Base-by-base conservation (phyloP, 305 asterid species). In the Lippia alba region DNA sequence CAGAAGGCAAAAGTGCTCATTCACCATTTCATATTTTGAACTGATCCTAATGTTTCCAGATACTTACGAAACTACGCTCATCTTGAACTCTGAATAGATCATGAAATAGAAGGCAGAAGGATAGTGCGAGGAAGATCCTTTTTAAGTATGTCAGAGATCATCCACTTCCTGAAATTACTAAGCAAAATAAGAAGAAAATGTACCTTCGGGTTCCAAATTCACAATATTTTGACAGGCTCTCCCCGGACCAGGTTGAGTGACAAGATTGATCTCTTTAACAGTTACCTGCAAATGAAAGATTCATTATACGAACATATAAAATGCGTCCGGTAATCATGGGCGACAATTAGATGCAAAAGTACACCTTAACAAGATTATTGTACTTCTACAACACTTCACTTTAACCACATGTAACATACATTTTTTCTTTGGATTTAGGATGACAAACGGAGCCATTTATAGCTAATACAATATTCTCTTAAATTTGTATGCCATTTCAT, bases 251-350 rank as follows among this genome's bases (percentile, higher is more conserved):
- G 30, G 56, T 75, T 74, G 81, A 64, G 85, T 69, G 36, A 89
- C 88, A 64, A 78, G 84, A 80, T 88, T 89, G 63, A 91, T 60
- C 81, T 85, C 91, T 70, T 59, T 79, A 45, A 74, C 82, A 64
- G 3, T 14, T 24, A 78, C 79, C 97, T 94, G 39, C 69, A 80
- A 18, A 72, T 19, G 51, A 68, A 54, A 51, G 56, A 39, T 16
- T 51, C 60, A 55, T 19, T 41, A 67, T 11, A 45, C 7, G 1
- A 58, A 54, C 36, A 64, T 41, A 71, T 19, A 40, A 68, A 39
- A 60, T 66, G 51, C 46, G 44, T 66, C 68, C 44, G 40, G 8
- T 32, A 20, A 16, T 39, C 45, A 64, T 46, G 16, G 51, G 17
- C 53, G 34, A 44, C 4, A 6, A 16, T 32, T 32, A 64, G 10